phyloP scores from a whole-genome alignment of 192 early-diverging fungal species.

The Spizellomyces punctatus region DNA sequence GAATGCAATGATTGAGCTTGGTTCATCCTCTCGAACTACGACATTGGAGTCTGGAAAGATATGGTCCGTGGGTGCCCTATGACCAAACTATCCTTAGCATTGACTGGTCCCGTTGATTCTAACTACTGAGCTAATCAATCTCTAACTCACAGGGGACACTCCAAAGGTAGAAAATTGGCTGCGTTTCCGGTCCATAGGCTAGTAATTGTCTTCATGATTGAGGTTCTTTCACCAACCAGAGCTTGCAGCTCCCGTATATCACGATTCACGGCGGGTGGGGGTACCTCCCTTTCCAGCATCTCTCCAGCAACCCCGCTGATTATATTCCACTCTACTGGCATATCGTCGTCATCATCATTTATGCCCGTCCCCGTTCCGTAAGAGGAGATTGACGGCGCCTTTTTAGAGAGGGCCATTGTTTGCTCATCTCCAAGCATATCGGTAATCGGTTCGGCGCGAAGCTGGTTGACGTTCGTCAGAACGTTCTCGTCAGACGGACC shows the following conservation, averaged over 20 bases:
- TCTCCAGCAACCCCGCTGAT: slow-evolving; percentile 41
- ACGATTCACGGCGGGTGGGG: background rate
- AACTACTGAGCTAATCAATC: background rate
- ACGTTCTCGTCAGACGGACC: background rate
- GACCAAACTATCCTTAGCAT: background rate
- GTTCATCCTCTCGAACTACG: slow-evolving; percentile 89
- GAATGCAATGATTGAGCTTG: slow-evolving; percentile 90
- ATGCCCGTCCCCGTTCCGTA: slow-evolving; percentile 37
- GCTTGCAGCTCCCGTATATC: slow-evolving; percentile 4
- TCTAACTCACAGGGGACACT: slow-evolving; percentile 70
- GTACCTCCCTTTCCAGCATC: slow-evolving; percentile 41
- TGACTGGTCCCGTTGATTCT: too few species aligned
- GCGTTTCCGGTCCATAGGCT: slow-evolving; percentile 73
- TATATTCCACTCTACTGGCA: slow-evolving; percentile 49
- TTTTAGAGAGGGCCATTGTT: background rate
- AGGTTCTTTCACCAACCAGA: slow-evolving; percentile 50
- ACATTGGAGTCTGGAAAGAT: slow-evolving; percentile 84
- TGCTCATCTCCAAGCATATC: slow-evolving; percentile 2
- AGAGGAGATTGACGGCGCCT: slow-evolving; percentile 21
- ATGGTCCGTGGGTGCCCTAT: slow-evolving; percentile 74
- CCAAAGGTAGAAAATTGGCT: slow-evolving; percentile 66
- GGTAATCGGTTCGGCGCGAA: background rate
- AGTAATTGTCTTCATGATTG: slow-evolving; percentile 76
- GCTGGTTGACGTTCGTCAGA: background rate
- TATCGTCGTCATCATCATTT: slow-evolving; percentile 58